phyloP scores from a whole-genome alignment of 306 rosid species.

The Vachellia collinsii region DNA sequence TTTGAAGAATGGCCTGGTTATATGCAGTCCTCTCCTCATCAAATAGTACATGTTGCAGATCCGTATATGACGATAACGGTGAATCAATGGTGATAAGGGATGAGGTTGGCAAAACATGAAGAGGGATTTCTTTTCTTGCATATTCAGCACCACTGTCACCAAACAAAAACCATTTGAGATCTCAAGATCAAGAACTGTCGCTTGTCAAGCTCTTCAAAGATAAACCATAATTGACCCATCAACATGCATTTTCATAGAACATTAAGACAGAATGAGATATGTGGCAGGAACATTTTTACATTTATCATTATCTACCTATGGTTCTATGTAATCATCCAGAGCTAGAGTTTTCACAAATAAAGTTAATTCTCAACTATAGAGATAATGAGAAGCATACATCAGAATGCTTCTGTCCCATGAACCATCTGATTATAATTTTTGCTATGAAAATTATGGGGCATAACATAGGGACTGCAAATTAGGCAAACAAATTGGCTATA shows the following conservation, averaged over 20 bases:
- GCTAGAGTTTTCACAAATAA: background rate
- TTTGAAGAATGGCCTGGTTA: conserved; percentile 81
- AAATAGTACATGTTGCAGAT: conserved; percentile 81
- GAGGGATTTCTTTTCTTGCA: conserved; percentile 91
- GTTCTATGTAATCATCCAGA: conserved; percentile 7
- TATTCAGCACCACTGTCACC: conserved; percentile 85
- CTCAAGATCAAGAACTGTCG: conserved; percentile 33
- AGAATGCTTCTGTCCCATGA: conserved; percentile 28
- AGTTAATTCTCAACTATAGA: background rate
- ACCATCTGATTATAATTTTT: conserved; percentile 19
- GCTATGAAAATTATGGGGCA: conserved; percentile 5
- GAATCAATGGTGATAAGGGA: conserved; percentile 73
- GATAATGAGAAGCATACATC: conserved; percentile 27
- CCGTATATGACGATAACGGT: conserved; percentile 74
- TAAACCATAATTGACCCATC: conserved; percentile 20
- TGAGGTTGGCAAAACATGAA: conserved; percentile 70
- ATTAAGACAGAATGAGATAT: conserved; percentile 9
- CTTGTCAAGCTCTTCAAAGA: conserved; percentile 17
- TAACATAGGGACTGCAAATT: conserved; percentile 12
- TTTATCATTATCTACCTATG: conserved; percentile 2
- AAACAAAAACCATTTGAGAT: conserved; percentile 42
- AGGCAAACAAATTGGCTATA: background rate
- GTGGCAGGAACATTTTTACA: conserved; percentile 12
- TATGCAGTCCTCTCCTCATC: conserved; percentile 96
- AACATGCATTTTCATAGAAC: conserved; percentile 5